A percentile compares a stretch with the other conserved stretches of the same genome.
Conservation (phyloP, 2,329 filamentous ascomycete genomes). For the Kalaharituber pfeilii region DNA sequence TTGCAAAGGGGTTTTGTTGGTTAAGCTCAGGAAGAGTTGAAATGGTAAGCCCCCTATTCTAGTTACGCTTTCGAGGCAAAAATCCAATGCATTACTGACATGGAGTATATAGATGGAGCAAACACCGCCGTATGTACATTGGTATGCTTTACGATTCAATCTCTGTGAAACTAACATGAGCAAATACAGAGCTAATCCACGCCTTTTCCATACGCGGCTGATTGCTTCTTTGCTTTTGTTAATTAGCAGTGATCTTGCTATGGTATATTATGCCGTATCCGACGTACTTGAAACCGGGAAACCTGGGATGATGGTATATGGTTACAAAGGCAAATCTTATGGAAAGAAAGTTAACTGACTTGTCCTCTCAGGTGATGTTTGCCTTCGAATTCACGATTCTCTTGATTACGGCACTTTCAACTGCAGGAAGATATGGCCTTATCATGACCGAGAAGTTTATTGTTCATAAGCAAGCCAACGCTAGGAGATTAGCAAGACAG, state of each 20-base stretch:
- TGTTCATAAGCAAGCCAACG: constrained; percentile 37
- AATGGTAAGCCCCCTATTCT: constrained; percentile 35
- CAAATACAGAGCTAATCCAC: constrained; percentile 43
- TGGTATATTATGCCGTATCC: constrained; percentile 65
- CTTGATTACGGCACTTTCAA: constrained; percentile 62
- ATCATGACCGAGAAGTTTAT: constrained; percentile 63
- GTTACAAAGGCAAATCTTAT: background rate
- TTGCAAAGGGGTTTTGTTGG: constrained; percentile 97
- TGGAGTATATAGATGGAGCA: constrained; percentile 42
- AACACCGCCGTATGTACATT: constrained; percentile 47
- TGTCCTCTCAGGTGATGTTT: constrained; percentile 63
- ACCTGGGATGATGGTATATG: constrained; percentile 76
- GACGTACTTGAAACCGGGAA: constrained; percentile 72
- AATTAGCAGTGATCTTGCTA: constrained; percentile 57
- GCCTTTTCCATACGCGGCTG: constrained; percentile 70
- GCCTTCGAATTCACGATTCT: constrained; percentile 92
- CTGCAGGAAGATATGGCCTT: constrained; percentile 58
- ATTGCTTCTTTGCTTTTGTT: constrained; percentile 63
- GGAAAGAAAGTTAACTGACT: background rate
- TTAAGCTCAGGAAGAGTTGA: constrained; percentile 91
- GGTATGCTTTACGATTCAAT: background rate
- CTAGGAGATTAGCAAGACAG: constrained; percentile 22
- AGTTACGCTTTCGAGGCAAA: background rate
- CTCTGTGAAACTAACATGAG: background rate
- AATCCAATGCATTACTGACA: background rate